Evolutionary conservation across 2,329 filamentous ascomycete genomes (phyloP), one percentile per base, ranked within the genome.

Genomic region (Lasiodiplodia citricola): DNA sequence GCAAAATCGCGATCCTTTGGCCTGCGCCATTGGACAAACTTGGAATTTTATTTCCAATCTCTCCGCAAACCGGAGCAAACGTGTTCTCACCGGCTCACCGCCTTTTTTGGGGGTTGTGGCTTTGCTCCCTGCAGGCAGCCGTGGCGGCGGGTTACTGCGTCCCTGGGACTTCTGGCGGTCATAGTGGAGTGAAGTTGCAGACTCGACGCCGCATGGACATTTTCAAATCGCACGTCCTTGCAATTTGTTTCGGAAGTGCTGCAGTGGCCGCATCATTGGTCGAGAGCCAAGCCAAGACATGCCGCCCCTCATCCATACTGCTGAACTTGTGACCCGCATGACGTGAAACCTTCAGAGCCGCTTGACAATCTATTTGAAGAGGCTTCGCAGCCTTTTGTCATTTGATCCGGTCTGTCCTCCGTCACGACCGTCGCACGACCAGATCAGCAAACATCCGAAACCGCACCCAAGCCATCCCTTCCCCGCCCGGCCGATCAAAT

Each of bases 41-140:
- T 21, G 18, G 44, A 3, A 21, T 35, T 47, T 47, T 47, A 21
- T 47, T 21, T 47, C 8, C 44, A 47, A 21, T 47, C n/a, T 47
- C 44, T 47, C 44, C 44, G 44, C n/a, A 21, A 47, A 47, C 44
- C 44, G 44, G 44, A 47, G 44, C 44, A 47, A 50, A 64, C 60
- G 60, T 64, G 60, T 51, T 50, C 60, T 38, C 31, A 3, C 21
- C 60, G 47, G 18, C 60, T 64, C 60, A 64, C 60, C 60, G 60
- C 60, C 47, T 52, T 28, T 47, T 47, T 64, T 64, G 16, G 55
- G 21, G 8, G 2, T 18, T 52, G 25, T 25, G 44, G 47, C 14
- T 64, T 63, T 41, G 51, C 28, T 50, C n/a, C 28, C 44, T 64
- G 60, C 47, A 64, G 18, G 60, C 51, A 52, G 31, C 60, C 60